Evolutionary conservation across 2,329 filamentous ascomycete genomes (phyloP).

Genomic region (Neurospora sp.): DNA sequence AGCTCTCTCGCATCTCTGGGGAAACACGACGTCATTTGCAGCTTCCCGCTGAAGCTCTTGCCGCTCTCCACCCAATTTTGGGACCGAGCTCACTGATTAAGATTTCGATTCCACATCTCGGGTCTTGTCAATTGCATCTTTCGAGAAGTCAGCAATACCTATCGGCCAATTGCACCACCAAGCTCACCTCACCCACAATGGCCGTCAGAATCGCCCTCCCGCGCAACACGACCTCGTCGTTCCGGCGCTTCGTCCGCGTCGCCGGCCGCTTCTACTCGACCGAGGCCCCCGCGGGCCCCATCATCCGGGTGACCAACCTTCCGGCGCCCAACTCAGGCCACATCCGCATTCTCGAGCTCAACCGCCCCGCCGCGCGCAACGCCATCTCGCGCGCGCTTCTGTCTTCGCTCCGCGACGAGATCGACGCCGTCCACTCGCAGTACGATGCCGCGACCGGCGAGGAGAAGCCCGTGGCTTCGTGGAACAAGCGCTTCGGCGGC

Average conservation of each 20-base stretch:
- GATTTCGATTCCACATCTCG: neutral
- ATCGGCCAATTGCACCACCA: neutral
- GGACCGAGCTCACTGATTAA: neutral
- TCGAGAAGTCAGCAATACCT: neutral
- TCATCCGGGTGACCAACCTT: slow-evolving; percentile 63
- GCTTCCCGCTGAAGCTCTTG: neutral
- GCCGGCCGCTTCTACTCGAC: slow-evolving; percentile 17
- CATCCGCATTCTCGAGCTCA: slow-evolving; percentile 81
- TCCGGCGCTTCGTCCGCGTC: neutral
- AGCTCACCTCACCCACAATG: neutral
- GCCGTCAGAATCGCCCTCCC: neutral
- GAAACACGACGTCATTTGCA: neutral
- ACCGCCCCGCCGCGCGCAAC: slow-evolving; percentile 77
- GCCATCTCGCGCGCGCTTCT: slow-evolving; percentile 79
- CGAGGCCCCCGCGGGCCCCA: slow-evolving; percentile 31
- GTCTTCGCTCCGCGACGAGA: slow-evolving; percentile 57
- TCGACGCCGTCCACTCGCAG: slow-evolving; percentile 60
- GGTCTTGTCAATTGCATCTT: neutral
- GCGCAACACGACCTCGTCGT: neutral
- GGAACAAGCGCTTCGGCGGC: slow-evolving; percentile 34
- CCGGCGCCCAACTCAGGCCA: slow-evolving; percentile 71
- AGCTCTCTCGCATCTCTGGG: neutral
- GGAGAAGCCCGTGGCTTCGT: slow-evolving; percentile 32
- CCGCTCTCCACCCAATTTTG: neutral
- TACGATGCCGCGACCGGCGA: slow-evolving; percentile 44